A percentile compares a stretch with the other conserved stretches of the same genome.
phyloP scores from a whole-genome alignment of 305 asterid genomes.

The Solanum hybrid region DNA sequence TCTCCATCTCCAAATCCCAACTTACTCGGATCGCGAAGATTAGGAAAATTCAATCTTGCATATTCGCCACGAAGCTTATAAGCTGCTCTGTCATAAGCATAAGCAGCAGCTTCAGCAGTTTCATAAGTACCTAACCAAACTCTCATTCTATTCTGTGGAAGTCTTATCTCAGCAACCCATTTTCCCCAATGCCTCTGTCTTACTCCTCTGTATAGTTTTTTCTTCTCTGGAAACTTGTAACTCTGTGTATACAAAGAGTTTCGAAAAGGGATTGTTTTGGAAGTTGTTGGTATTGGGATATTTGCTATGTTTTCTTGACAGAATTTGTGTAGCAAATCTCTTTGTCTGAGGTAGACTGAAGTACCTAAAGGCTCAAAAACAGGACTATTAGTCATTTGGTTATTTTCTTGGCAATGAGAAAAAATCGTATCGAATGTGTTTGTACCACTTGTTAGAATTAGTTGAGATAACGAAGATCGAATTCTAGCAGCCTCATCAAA shows the following conservation, averaged over 20 bases:
- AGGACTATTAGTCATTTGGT: background rate
- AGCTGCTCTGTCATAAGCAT: conserved; percentile 78
- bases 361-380: conserved; percentile 53
- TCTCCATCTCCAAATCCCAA: conserved; percentile 49
- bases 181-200: conserved; percentile 96
- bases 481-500: conserved; percentile 21
- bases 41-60: conserved; percentile 72
- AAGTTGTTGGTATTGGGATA: conserved; percentile 5
- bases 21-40: conserved; percentile 38
- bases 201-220: conserved; percentile 75
- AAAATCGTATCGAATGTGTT: conserved; percentile 72
- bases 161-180: conserved; percentile 89
- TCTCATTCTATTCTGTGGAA: conserved; percentile 78
- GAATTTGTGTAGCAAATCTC: conserved; percentile 46
- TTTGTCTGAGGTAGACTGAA: conserved; percentile 49
- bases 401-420: conserved; percentile 37
- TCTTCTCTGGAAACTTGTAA: conserved; percentile 33
- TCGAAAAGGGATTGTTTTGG: conserved; percentile 7
- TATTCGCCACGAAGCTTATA: conserved; percentile 86
- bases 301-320: conserved; percentile 16
- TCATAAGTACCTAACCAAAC: conserved; percentile 93
- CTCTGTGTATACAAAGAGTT: conserved; percentile 12
- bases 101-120: conserved; percentile 79
- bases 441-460: conserved; percentile 41
- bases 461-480: conserved; percentile 49